A percentile compares a stretch with the other conserved stretches of the same genome.
Conservation (phyloP, 345 rosid genomes). For the Gossypium ekmanianum region DNA sequence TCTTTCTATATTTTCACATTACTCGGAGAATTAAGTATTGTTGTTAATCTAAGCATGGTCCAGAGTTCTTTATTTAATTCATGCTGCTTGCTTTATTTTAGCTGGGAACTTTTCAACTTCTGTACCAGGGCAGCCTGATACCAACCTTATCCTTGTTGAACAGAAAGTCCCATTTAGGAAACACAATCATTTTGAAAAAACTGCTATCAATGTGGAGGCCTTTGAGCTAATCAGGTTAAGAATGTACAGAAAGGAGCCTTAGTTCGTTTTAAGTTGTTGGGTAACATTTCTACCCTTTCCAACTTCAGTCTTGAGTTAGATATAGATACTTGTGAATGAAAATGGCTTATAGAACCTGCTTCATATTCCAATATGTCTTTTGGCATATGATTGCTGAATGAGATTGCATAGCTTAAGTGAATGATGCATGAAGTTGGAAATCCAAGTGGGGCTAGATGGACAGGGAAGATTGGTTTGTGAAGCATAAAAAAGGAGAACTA, state of each 20-base stretch:
- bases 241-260: conserved; percentile 28
- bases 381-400: not conserved
- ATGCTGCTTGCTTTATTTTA: conserved; percentile 13
- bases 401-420: not conserved
- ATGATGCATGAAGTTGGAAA: conserved; percentile 20
- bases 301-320: not conserved
- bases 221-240: conserved; percentile 39
- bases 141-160: conserved; percentile 32
- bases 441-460: not conserved
- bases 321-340: not conserved
- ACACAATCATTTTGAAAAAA: conserved; percentile 32
- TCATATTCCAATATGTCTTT: not conserved
- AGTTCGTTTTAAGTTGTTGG: conserved; percentile 16
- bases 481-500: not conserved
- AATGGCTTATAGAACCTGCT: conserved; percentile 8
- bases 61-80: conserved; percentile 10
- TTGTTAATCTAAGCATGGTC: conserved; percentile 1
- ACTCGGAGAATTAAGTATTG: conserved; percentile 1
- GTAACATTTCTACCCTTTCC: conserved; percentile 7
- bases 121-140: conserved; percentile 27
- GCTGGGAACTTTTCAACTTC: conserved; percentile 21
- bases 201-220: conserved; percentile 30
- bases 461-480: not conserved
- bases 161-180: conserved; percentile 30
- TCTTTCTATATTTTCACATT: not conserved